Evolutionary conservation across 768 basidiomycete genomes (phyloP), one percentile per base, ranked within the genome.

Genomic region (Lactarius akahatsu): DNA sequence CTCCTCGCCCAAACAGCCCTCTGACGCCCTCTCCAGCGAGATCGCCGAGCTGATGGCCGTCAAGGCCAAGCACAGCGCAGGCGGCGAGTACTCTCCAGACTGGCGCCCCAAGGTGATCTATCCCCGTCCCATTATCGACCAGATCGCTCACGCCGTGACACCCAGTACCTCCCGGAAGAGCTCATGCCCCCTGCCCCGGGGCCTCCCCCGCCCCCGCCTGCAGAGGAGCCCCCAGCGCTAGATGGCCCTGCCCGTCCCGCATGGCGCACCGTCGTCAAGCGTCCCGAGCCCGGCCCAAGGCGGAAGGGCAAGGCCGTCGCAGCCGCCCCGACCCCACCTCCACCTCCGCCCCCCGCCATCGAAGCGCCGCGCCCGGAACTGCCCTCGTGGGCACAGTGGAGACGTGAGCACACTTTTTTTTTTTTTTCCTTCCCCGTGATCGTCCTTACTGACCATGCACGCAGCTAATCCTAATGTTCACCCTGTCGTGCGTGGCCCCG

Each of bases 361-460:
- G 67, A 69, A 28, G 64, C 68, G 13, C 79, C 84, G 0, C 82
- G 84, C 71, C 81, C 83, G 0, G 81, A 83, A 41, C 23, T 85
- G 34, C 90, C 90, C n/a, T 84, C 91, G 1, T 93, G 91, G 91
- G 85, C 91, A 0, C 90, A 92, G 71, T 93, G 91, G 91, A 82
- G 86, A 80, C 91, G 91, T 93, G 74, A 61, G 85, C 81, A 13
- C 7, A 7, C 20, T 4, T 23, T 16, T 38, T 13, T 52, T 5
- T 5, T 11, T 45, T 4, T 32, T n/a, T 2, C 30, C 38, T 8
- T 38, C 10, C 26, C 10, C 40, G 26, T 40, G 15, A 7, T 61
- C 9, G 43, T 23, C 40, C 5, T 45, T 45, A 36, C 34, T 32
- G 38, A 20, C 15, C 5, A 40, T 13, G 18, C 32, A 16, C 11